A percentile compares a stretch with the other conserved stretches of the same genome.
Evolutionary conservation across 495 filamentous ascomycete genomes (phyloP).

Genomic region (Penicillium angulare): DNA sequence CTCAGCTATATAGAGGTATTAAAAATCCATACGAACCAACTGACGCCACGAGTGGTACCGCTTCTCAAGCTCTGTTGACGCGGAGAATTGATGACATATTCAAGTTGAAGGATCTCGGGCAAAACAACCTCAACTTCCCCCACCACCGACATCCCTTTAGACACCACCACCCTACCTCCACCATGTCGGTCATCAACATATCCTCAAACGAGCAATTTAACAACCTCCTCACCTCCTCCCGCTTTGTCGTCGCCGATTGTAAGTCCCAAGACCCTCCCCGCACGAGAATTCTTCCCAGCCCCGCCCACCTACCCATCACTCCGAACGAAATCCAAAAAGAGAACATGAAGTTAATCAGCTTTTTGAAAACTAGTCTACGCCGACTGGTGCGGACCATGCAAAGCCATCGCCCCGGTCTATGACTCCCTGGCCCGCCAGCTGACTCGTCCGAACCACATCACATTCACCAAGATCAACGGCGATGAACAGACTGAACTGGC

Average conservation of each 20-base stretch:
- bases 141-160: constrained; percentile 8
- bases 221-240: constrained; percentile 61
- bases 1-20: too few relatives aligned
- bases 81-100: constrained; percentile 28
- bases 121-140: constrained; percentile 22
- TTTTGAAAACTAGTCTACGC: constrained; percentile 65
- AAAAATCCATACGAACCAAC: too few relatives aligned
- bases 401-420: constrained; percentile 79
- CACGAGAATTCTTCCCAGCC: constrained; percentile 3
- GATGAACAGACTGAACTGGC: constrained; percentile 74
- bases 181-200: constrained; percentile 62
- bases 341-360: constrained; percentile 4
- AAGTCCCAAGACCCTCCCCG: constrained; percentile 38
- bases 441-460: constrained; percentile 69
- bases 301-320: constrained; percentile 6
- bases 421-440: constrained; percentile 72
- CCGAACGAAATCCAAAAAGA: too few relatives aligned
- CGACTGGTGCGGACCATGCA: constrained; percentile 84
- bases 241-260: constrained; percentile 85
- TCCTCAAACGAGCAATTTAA: constrained; percentile 69
- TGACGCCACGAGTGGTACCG: too few relatives aligned
- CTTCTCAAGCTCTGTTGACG: constrained; percentile 3
- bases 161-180: constrained; percentile 11
- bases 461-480: constrained; percentile 84
- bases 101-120: constrained; percentile 15